Evolutionary conservation across 2,329 filamentous ascomycete genomes (phyloP).

Genomic region (Leptosphaerulina australis): DNA sequence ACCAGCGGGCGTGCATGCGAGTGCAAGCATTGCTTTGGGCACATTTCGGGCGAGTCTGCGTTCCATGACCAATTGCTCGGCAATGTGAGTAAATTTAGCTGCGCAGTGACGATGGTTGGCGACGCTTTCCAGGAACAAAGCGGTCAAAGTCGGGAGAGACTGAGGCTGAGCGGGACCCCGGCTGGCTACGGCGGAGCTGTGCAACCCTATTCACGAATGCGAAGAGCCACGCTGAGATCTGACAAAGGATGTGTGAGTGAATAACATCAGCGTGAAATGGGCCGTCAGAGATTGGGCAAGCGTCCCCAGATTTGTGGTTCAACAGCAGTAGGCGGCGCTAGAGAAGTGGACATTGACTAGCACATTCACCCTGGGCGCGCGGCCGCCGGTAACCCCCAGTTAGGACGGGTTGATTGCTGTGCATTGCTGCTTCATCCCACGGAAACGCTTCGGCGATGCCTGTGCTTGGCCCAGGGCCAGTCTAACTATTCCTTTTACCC

Average conservation of each 20-base stretch:
- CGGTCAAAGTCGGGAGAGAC: slow-evolving; percentile 44
- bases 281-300: slow-evolving; percentile 21
- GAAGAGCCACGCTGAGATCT: slow-evolving; percentile 12
- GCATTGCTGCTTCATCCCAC: slow-evolving; percentile 48
- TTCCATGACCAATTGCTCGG: slow-evolving; percentile 28
- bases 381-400: slow-evolving; percentile 26
- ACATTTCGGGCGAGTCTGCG: slow-evolving; percentile 11
- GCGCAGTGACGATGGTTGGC: slow-evolving; percentile 25
- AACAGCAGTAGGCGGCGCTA: slow-evolving; percentile 29
- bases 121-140: slow-evolving; percentile 42
- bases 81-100: slow-evolving; percentile 39
- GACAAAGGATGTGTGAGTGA: slow-evolving; percentile 23
- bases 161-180: slow-evolving; percentile 32
- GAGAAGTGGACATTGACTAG: slow-evolving; percentile 26
- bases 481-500: slow-evolving; percentile 24
- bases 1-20: slow-evolving; percentile 17
- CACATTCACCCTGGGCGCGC: slow-evolving; percentile 21
- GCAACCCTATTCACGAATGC: slow-evolving; percentile 17
- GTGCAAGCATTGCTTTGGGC: slow-evolving; percentile 13
- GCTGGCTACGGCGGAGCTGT: slow-evolving; percentile 16
- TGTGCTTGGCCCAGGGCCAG: slow-evolving; percentile 41
- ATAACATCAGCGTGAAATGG: slow-evolving; percentile 24
- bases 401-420: slow-evolving; percentile 29
- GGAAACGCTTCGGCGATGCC: slow-evolving; percentile 47
- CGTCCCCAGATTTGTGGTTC: slow-evolving; percentile 24